Base-by-base conservation (phyloP, 768 basidiomycete genomes). In the Hygrophorus russula region DNA sequence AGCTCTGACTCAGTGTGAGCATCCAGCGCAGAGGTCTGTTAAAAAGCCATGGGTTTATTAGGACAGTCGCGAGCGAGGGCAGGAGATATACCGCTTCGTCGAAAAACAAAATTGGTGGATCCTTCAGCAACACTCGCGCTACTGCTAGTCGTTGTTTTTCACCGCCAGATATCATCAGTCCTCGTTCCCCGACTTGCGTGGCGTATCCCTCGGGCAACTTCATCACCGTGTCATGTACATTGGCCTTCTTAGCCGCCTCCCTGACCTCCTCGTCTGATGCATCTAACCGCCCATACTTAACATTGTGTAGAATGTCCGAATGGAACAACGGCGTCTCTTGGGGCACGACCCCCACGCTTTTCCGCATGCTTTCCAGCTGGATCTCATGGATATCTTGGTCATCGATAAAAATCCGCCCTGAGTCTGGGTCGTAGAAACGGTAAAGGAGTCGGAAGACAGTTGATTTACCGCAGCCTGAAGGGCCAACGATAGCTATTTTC, bases 241-340 rank as follows among this genome's bases (percentile, higher is more conserved):
- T 89, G 31, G 96, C 96, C 62, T 84, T 82, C 57, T 66, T 68
- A 44, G 91, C 81, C 14, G 82, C 94, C 52, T 79, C 80, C 43
- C 73, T 69, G 24, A 98, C 96, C 56, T 97, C 85, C 44, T 87
- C 87, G 50, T 98, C 92, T 1, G 68, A 83, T 37, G 93, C 94
- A 44, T 81, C 77, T 20, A 98, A 62, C 17, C 82, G 70, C 1
- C 96, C 96, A 58, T 99, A 99, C 10, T 93, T 73, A 37, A 99
- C 78, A 56, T 99, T 99, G 58, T 97, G 90, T 73, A 96, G 68
- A 36, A 98, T 82, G 56, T 97, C 82, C 4, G 88, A 81, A 59
- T 99, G 93, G 72, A 99, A 98, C 2, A 99, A 68, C 1, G 96
- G 94, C 12, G 94, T 99, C 54, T 99, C 96, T 59, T 99, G 94